Percentiles rank a stretch among this genome's conserved stretches.
These are phyloP conservation scores for Cyberlindnera suaveolens DNA, from an alignment of 805 yeast species.

Conservation along the genomic window DNA sequence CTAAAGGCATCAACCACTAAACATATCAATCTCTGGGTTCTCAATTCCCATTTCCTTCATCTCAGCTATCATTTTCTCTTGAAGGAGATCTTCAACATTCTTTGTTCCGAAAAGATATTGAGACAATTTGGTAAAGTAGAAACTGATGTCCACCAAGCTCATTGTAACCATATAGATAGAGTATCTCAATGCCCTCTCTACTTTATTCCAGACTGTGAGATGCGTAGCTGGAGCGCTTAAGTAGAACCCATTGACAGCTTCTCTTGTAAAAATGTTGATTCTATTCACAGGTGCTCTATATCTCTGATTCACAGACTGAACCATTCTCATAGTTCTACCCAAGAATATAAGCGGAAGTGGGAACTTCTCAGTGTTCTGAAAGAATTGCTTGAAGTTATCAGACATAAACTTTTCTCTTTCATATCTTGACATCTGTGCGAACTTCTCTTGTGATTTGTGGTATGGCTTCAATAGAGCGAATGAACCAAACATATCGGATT, in stretches of 20 bases:
- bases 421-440: conserved; percentile 29
- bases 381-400: conserved; percentile 46
- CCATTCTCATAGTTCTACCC: conserved; percentile 66
- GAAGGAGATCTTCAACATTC: conserved; percentile 21
- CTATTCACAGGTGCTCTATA: conserved; percentile 75
- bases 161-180: conserved; percentile 15
- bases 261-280: conserved; percentile 52
- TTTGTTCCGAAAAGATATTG: conserved; percentile 17
- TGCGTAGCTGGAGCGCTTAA: conserved; percentile 10
- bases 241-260: conserved; percentile 36
- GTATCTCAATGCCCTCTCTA: conserved; percentile 14
- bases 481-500: conserved; percentile 53
- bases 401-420: conserved; percentile 37
- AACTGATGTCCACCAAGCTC: conserved; percentile 18
- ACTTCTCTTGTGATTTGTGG: conserved; percentile 23
- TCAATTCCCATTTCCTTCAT: conserved; percentile 24
- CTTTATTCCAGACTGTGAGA: not conserved
- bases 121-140: conserved; percentile 14
- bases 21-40: conserved; percentile 17
- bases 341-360: conserved; percentile 63
- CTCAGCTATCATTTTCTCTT: conserved; percentile 15
- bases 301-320: conserved; percentile 60
- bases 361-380: conserved; percentile 57
- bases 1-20: conserved; percentile 10
- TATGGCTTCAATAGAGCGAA: conserved; percentile 46